A percentile compares a stretch with the other conserved stretches of the same genome.
Conservation (phyloP, 202 grass and related monocot genomes). For the Setaria italica region DNA sequence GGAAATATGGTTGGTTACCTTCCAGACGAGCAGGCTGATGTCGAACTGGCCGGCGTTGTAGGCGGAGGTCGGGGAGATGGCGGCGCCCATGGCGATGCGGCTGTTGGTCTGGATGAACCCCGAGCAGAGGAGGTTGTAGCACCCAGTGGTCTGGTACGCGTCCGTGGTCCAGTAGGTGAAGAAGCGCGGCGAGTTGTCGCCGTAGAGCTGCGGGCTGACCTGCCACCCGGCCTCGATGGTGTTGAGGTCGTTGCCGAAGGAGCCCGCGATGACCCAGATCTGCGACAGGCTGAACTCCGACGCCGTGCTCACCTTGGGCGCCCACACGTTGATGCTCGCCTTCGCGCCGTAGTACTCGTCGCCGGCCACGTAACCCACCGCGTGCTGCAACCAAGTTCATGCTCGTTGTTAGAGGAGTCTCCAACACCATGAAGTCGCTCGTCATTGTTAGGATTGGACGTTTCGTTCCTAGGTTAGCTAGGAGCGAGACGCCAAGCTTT, state of each 20-base stretch:
- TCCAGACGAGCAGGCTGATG: conserved; percentile 91
- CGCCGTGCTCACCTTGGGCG: conserved; percentile 62
- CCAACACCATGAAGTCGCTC: too few relatives aligned
- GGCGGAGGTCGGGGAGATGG: conserved; percentile 76
- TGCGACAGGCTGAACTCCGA: conserved; percentile 92
- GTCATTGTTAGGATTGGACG: too few relatives aligned
- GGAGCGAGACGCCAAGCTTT: conserved; percentile 8
- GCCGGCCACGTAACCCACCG: conserved; percentile 80
- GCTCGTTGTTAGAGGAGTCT: too few relatives aligned
- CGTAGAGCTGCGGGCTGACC: conserved; percentile 90
- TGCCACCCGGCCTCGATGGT: conserved; percentile 94
- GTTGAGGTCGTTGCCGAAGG: conserved; percentile 88
- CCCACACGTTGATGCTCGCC: conserved; percentile 95
- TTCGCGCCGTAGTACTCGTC: conserved; percentile 89
- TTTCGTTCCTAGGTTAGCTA: too few relatives aligned
- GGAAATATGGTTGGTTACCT: conserved; percentile 39
- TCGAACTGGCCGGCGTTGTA: conserved; percentile 77
- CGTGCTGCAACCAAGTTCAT: conserved; percentile 59
- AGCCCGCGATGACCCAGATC: conserved; percentile 89
- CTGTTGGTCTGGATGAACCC: conserved; percentile 92
- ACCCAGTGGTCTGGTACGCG: conserved; percentile 89
- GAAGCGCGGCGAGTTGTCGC: conserved; percentile 80
- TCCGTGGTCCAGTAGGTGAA: conserved; percentile 96
- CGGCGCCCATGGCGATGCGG: conserved; percentile 82
- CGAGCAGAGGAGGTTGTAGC: conserved; percentile 88